Base-by-base conservation (phyloP, 2,329 filamentous ascomycete species). In the Geosmithia flava region DNA sequence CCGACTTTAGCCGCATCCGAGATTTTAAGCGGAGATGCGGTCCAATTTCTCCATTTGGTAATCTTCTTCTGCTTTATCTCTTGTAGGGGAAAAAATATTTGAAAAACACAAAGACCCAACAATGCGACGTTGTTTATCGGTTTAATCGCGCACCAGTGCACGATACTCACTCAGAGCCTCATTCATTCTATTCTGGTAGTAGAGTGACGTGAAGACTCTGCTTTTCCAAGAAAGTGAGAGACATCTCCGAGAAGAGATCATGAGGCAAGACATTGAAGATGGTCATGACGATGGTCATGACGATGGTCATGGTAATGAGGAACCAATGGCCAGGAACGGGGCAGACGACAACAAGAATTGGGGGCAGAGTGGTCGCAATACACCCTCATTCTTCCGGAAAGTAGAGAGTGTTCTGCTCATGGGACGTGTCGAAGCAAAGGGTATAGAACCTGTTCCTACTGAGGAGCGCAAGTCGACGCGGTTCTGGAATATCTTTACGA, bases 401-500 rank as follows among this genome's bases (percentile, higher is more conserved):
- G 39, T 53, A 11, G 50, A 54, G 16, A 49, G 60, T 48, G 54
- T 65, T 16, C 52, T 67, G 45, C 59, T 62, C 8, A 58, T 59
- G 51, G 62, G 64, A 47, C 54, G 65, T n/a, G 66, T 72, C 15
- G 70, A 73, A 56, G 58, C 67, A 46, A 63, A 63, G 49, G 69
- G 69, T 43, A 67, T 70, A 39, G 61, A 67, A 19, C 71, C 71
- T 1, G 61, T 71, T 23, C 63, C 68, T 1, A 40, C 64, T 7
- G 62, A 69, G 49, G 62, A 71, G 46, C 62, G 70, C 40, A 69
- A 59, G 0, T 62, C 63, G 30, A 66, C 59, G 4, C 58, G 62
- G 23, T 68, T 67, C 50, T 62, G 66, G 54, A 72, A 69, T 39
- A 63, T 70, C 33, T 73, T 73, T 27, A 72, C 70, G 2, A 53